A percentile compares a stretch with the other conserved stretches of the same genome.
Evolutionary conservation across 129 eudicot genomes (phyloP).

Genomic region (Chrysanthemum lavandulifolium): DNA sequence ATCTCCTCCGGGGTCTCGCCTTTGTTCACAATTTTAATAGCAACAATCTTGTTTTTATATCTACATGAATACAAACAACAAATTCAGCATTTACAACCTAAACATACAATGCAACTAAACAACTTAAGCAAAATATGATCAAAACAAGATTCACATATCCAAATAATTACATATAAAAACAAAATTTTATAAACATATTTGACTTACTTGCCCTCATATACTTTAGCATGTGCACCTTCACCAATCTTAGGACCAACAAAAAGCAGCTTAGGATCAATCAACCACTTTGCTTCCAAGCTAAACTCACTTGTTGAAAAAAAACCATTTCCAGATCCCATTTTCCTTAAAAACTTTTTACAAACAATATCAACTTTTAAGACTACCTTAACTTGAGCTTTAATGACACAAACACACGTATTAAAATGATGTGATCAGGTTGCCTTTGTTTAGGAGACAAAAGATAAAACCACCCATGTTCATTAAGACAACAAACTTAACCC

Average conservation of each 20-base stretch:
- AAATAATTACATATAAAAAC: neutral
- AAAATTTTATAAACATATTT: neutral
- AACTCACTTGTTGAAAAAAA: slow-evolving; percentile 53
- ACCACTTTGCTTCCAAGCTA: slow-evolving; percentile 80
- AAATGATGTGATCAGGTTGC: slow-evolving; percentile 31
- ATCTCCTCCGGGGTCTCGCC: slow-evolving; percentile 87
- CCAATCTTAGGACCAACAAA: slow-evolving; percentile 96
- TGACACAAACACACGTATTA: slow-evolving; percentile 16
- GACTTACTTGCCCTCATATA: slow-evolving; percentile 96
- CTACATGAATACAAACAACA: slow-evolving; percentile 39
- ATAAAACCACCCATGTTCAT: slow-evolving; percentile 36
- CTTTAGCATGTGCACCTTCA: slow-evolving; percentile 97
- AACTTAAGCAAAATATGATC: no score
- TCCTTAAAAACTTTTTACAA: slow-evolving; percentile 24
- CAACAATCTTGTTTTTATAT: slow-evolving; percentile 85
- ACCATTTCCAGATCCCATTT: slow-evolving; percentile 80
- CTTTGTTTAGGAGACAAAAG: slow-evolving; percentile 34
- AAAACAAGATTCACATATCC: no score
- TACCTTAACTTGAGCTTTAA: no score
- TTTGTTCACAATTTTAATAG: slow-evolving; percentile 72
- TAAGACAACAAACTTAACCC: slow-evolving; percentile 30
- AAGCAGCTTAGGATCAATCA: slow-evolving; percentile 92
- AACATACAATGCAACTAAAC: no score
- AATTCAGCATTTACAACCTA: neutral
- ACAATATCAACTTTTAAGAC: slow-evolving; percentile 15